A percentile compares a stretch with the other conserved stretches of the same genome.
Conservation (phyloP, 1,284 basidiomycete species). For the Cryptococcus sp. region DNA sequence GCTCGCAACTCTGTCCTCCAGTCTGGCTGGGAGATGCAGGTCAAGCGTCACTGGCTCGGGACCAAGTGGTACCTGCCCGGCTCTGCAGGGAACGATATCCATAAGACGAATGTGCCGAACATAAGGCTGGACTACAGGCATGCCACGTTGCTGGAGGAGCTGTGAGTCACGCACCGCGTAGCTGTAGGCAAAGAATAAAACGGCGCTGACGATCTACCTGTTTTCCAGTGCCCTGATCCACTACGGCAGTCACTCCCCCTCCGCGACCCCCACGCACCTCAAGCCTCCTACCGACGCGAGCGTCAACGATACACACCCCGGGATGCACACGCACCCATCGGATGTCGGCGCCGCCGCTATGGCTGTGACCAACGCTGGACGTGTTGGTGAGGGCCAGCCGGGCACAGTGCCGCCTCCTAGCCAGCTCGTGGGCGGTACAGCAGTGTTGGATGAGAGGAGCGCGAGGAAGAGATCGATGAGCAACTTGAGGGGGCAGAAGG, state of each 20-base stretch:
- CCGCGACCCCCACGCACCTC: slow-evolving; percentile 36
- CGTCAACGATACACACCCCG: slow-evolving; percentile 13
- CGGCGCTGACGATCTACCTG: background rate
- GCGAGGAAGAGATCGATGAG: slow-evolving; percentile 25
- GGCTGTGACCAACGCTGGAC: slow-evolving; percentile 18
- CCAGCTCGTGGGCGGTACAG: slow-evolving; percentile 25
- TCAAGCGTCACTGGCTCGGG: slow-evolving; percentile 96
- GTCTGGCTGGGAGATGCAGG: slow-evolving; percentile 97
- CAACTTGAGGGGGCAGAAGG: slow-evolving; percentile 14
- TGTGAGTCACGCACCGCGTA: slow-evolving; percentile 48
- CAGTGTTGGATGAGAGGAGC: slow-evolving; percentile 30
- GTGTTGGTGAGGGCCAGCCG: slow-evolving; percentile 2
- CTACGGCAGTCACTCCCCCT: slow-evolving; percentile 35
- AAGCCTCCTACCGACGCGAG: slow-evolving; percentile 12
- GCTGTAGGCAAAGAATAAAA: background rate
- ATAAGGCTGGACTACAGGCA: slow-evolving; percentile 84
- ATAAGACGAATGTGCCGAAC: slow-evolving; percentile 97
- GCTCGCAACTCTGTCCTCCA: slow-evolving; percentile 95
- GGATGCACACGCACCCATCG: slow-evolving; percentile 20
- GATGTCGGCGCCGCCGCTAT: slow-evolving; percentile 39
- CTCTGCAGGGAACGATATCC: slow-evolving; percentile 81
- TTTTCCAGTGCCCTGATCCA: slow-evolving; percentile 34
- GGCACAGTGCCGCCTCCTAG: background rate
- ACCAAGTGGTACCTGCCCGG: slow-evolving; percentile 86
- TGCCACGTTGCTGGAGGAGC: slow-evolving; percentile 80